Evolutionary conservation across 1,139 yeast species (phyloP).

Genomic region (Yamadazyma friedrichii): DNA sequence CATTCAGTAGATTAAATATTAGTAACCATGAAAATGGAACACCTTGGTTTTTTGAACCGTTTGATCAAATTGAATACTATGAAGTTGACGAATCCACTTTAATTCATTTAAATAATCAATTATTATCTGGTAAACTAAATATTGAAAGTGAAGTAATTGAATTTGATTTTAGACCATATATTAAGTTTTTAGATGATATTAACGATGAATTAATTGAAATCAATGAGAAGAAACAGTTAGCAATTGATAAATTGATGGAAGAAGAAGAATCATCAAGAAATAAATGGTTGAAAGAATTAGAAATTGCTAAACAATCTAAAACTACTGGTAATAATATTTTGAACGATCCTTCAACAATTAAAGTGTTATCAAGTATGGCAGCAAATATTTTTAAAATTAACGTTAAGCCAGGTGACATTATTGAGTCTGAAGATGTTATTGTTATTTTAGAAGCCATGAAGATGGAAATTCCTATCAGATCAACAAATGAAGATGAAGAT

Average conservation of each 20-base stretch:
- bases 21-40: conserved; percentile 15
- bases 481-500: conserved; percentile 9
- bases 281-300: conserved; percentile 27
- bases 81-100: conserved; percentile 31
- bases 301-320: conserved; percentile 20
- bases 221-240: conserved; percentile 17
- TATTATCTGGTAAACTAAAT: conserved; percentile 25
- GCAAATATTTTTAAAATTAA: conserved; percentile 21
- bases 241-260: conserved; percentile 19
- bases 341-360: conserved; percentile 24
- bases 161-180: conserved; percentile 29
- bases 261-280: conserved; percentile 21
- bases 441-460: conserved; percentile 43
- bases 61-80: conserved; percentile 35
- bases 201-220: conserved; percentile 20
- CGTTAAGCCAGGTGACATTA: conserved; percentile 24
- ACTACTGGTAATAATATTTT: conserved; percentile 17
- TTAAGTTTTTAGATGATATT: conserved; percentile 22
- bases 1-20: conserved; percentile 24
- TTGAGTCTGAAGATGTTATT: conserved; percentile 29
- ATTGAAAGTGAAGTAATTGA: conserved; percentile 23
- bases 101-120: conserved; percentile 21
- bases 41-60: conserved; percentile 35
- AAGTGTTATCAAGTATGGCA: conserved; percentile 17
- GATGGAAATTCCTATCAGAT: conserved; percentile 40